Base-by-base conservation (phyloP, 106 monocot species). In the Phalaenopsis equestris region DNA sequence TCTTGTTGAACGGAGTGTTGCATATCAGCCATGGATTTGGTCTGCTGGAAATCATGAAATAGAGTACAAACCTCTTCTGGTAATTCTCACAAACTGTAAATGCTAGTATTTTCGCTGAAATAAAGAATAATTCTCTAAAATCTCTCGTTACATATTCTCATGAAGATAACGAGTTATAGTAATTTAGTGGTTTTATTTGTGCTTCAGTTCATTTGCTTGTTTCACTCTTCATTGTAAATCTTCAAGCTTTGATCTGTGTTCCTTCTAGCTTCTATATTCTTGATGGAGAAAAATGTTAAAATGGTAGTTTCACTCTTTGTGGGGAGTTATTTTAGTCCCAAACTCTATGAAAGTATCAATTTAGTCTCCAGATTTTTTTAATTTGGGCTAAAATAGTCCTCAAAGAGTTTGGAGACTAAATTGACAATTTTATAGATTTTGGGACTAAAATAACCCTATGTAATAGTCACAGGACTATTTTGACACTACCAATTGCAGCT, bases 11-110 rank as follows among this genome's bases (percentile, higher is more conserved):
- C 77, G 80, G 19, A 89, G 92, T 88, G 80, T 80, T 84, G 92
- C 95, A 47, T 92, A 88, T 85, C 95, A 92, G 67, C 87, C 95
- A 37, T 95, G 95, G 95, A 91, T 99, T 57, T 94, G 92, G 92
- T 81, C 82, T 58, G 84, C 87, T 82, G 98, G 98, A 77, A 99
- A 99, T 79, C 98, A 99, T 83, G 98, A 99, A 84, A 92, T 99
- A 52, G 98, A 99, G 48, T 99, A 89, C 85, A 79, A 83, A 56
- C 91, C 94, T 82, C 86, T 94, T 80, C 80, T 94, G 92, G 98
- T 99, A 94, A 79, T 75, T n/a, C 58, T 55, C 46, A 38, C 24
- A 6, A 55, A 70, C 36, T 39, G 36, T 38, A 14, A 38, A 41
- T 70, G 38, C 70, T 39, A 36, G 19, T 5, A 6, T 72, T 74